Evolutionary conservation across 352 stramenopile species (phyloP), one percentile per base, ranked within the genome.

Genomic region (Globisporangium cylindrosporum): DNA sequence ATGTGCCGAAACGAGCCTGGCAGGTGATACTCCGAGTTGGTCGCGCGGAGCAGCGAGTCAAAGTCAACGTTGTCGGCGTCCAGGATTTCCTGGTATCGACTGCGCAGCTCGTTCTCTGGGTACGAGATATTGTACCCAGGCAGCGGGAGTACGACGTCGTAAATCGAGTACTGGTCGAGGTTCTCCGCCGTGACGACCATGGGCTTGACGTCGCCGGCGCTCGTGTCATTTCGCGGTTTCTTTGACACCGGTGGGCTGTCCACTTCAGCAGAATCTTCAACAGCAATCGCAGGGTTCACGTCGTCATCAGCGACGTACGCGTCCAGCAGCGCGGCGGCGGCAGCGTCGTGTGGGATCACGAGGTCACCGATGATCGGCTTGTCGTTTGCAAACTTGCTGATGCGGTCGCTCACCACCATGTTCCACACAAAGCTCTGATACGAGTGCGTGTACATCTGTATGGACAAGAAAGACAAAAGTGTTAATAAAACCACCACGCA

Each of bases 381-480:
- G 24, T 90, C 80, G 24, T 70, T 77, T 7, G 88, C 77, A 49
- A 89, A 89, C 8, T 77, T 80, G 25, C 91, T 84, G 24, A 99
- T 84, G 3, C 97, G 82, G 62, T 97, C 79, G 43, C 92, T 98
- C 36, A 84, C 94, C 7, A 97, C 86, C 54, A 79, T 78, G 77
- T 99, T 99, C 95, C 95, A 99, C 32, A 99, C 77, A 70, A 97
- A 97, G 69, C 93, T 98, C 79, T 99, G 97, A 70, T 98, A 97
- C 66, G 89, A 75, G 71, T 96, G 88, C 36, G 86, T 93, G 70
- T 94, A 96, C 83, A 96, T 96, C 82, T 90, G 73, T 24, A 48
- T 46, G 25, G 48, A 15, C 32, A 49, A 49, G 41, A 48, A 48
- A 56, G 1, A 54, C 6, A 62, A 15, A 70, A 20, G 29, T 32